Evolutionary conservation across 768 basidiomycete genomes (phyloP), one percentile per base, ranked within the genome.

Genomic region (Lepiota venenata): DNA sequence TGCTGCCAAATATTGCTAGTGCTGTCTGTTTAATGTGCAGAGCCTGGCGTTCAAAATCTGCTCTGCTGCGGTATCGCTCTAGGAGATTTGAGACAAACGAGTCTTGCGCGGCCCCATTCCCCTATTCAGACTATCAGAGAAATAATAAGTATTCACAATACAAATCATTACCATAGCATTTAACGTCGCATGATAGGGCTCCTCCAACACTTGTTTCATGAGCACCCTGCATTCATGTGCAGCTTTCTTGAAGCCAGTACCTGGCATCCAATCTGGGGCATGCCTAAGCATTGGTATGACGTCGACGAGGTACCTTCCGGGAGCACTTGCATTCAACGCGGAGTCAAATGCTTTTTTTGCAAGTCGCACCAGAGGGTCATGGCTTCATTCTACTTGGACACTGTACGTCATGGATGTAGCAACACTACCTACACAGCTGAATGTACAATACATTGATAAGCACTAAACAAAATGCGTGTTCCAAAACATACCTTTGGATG

Each of bases 281-380:
- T 52, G 41, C 25, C 51, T 52, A 8, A 56, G 29, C 15, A 18
- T 9, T 21, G 56, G 56, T 12, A 56, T 22, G 11, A 35, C 10
- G 27, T 56, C 50, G 2, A 56, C 56, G 12, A 56, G 50, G 38
- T 52, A 47, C 5, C 20, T 42, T 21, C 56, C 56, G n/a, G 50
- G 50, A 10, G 38, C 18, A 3, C 27, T 38, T 7, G 50, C 42
- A 9, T 16, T n/a, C 35, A 38, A 46, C 25, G 40, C 42, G 27
- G 41, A 16, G 8, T 44, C 29, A 7, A 45, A 47, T 8, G 36
- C 44, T 32, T 46, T 21, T 21, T 51, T 44, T 11, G 48, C 41
- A n/a, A 36, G 18, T 10, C 32, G 14, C 15, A 56, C 48, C 2
- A 27, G 8, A 14, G 50, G 51, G 37, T 47, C 45, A 25, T 35